A percentile compares a stretch with the other conserved stretches of the same genome.
These are phyloP conservation scores for Aspergillus sp. DNA, from an alignment of 2,329 filamentous ascomycete genomes.

Conservation along the genomic window DNA sequence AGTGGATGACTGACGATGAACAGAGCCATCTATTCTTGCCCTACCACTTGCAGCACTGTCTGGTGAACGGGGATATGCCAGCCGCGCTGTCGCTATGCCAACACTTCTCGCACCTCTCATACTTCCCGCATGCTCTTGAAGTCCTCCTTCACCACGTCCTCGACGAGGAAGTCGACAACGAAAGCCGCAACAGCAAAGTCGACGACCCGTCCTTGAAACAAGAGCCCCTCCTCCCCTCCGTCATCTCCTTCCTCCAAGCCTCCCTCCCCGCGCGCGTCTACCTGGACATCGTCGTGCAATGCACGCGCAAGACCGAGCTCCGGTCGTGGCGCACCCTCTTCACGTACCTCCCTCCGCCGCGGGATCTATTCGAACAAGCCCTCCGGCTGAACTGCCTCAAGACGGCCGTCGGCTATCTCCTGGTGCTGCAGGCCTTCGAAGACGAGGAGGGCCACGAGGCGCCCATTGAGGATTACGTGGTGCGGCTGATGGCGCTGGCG, in stretches of 20 bases:
- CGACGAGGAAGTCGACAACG: conserved; percentile 85
- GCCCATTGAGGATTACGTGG: conserved; percentile 55
- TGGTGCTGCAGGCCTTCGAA: conserved; percentile 82
- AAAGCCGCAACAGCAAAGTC: conserved; percentile 28
- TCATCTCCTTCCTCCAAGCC: conserved; percentile 64
- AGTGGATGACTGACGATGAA: conserved; percentile 8
- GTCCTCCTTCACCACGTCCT: conserved; percentile 89
- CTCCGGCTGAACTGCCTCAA: conserved; percentile 82
- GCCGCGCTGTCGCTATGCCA: conserved; percentile 79
- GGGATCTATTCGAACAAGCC: conserved; percentile 91
- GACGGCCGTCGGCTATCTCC: conserved; percentile 93
- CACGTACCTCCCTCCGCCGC: conserved; percentile 82
- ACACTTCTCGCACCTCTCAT: conserved; percentile 82
- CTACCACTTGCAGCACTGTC: conserved; percentile 76
- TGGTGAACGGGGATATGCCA: conserved; percentile 72
- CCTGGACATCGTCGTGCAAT: conserved; percentile 93
- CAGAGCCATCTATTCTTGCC: conserved; percentile 92
- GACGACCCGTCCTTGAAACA: conserved; percentile 25
- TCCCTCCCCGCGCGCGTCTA: conserved; percentile 71
- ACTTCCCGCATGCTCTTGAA: conserved; percentile 91
- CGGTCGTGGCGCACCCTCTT: conserved; percentile 95
- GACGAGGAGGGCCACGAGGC: conserved; percentile 56
- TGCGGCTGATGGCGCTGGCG: conserved; percentile 76
- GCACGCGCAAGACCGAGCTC: conserved; percentile 94
- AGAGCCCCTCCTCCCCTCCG: conserved; percentile 45